Conservation (phyloP, 78 protist species). For the Dictyostelium brefeldianum region DNA sequence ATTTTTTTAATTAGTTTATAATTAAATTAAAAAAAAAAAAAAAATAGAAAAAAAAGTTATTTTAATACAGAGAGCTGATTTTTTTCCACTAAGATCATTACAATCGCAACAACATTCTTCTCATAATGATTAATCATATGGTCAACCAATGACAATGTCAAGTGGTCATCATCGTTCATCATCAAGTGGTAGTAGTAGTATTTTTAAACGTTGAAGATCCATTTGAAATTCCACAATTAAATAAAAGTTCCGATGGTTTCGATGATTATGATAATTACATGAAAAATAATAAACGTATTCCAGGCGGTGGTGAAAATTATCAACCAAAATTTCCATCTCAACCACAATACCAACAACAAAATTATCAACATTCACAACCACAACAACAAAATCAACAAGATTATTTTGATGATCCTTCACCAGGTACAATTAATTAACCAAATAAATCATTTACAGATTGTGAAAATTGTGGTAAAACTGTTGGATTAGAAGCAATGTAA, state of each 20-base stretch:
- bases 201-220: constrained; percentile 6
- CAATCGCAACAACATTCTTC: not conserved
- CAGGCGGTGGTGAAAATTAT: constrained; percentile 4
- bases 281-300: not conserved
- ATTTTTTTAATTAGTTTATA: not conserved
- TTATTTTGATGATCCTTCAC: not conserved
- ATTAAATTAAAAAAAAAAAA: constrained; percentile 2
- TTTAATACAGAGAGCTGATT: too few relatives aligned
- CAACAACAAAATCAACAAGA: not conserved
- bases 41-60: not conserved
- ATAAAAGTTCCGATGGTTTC: not conserved
- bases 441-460: constrained; percentile 26
- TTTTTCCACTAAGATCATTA: not conserved
- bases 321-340: constrained; percentile 2
- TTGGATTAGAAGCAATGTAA: not conserved
- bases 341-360: not conserved
- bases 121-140: not conserved
- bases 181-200: not conserved
- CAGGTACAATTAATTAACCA: not conserved
- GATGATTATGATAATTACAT: not conserved
- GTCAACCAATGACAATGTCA: not conserved
- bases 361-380: too few relatives aligned
- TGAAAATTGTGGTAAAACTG: constrained; percentile 50
- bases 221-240: constrained; percentile 11
- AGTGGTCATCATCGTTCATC: not conserved